Base-by-base conservation (phyloP, 768 basidiomycete species). In the Mycena filopes region DNA sequence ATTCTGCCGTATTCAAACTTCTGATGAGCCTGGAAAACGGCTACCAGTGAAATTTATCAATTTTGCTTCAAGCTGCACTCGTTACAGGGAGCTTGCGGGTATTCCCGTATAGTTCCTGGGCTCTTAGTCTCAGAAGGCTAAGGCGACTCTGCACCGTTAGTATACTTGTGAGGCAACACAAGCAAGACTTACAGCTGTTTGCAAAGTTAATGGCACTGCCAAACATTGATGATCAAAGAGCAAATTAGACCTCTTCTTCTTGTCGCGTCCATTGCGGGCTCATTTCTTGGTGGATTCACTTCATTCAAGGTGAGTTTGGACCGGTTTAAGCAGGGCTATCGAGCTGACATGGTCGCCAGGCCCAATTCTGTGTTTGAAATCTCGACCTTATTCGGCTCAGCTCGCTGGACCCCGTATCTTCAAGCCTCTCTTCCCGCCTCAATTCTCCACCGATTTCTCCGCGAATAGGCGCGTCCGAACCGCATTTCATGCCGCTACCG, bases 201-300 rank as follows among this genome's bases (percentile, higher is more conserved):
- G 38, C 53, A 42, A 41, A 54, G 9, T 15, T 54, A 54, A 54
- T 54, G 53, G 26, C 53, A 54, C 53, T 28, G 21, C 40, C 38
- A 54, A 41, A 38, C 20, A 41, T 54, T 41, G 26, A 38, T 41
- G 41, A 54, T 25, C 25, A n/a, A 54, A 54, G 36, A 41, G 31
- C 15, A 42, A 36, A 40, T 33, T 28, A 10, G 28, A 54, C 23
- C 41, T 21, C 12, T 38, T 54, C 53, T 54, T 33, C 53, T 54
- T 42, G 36, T n/a, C 31, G 33, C 50, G 50, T 21, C 25, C 36
- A 40, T 54, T 38, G 23, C 15, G 53, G 18, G 53, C 53, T 6
- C 53, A 54, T 26, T 54, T 42, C 54, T 42, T 43, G 54, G 28
- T 41, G 13, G 10, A 31, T 42, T 29, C 7, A 18, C 54, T 43